These are phyloP conservation scores for Suillus subalutaceus DNA, from an alignment of 768 basidiomycete species.

Conservation along the genomic window DNA sequence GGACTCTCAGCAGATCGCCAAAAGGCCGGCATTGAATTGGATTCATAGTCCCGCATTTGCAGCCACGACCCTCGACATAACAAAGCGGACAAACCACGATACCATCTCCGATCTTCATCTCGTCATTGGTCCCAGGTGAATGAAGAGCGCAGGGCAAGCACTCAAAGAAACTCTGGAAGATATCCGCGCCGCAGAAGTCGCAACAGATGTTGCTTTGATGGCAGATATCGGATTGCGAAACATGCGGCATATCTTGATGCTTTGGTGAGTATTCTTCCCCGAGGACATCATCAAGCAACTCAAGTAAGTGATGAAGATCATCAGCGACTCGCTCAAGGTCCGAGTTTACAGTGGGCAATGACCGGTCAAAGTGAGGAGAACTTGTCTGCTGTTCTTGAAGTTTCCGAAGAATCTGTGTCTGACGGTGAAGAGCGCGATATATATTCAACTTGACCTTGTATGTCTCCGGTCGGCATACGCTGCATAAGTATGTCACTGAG, in stretches of 20 bases:
- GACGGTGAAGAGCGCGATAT: constrained; percentile 52
- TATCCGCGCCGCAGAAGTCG: constrained; percentile 81
- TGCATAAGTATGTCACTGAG: constrained; percentile 30
- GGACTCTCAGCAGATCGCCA: constrained; percentile 43
- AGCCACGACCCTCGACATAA: constrained; percentile 79
- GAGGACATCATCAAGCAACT: constrained; percentile 51
- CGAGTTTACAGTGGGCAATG: background rate
- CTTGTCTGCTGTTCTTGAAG: constrained; percentile 6
- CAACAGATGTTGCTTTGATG: constrained; percentile 47
- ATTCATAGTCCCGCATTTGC: constrained; percentile 61
- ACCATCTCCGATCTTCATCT: constrained; percentile 41
- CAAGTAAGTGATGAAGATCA: constrained; percentile 41
- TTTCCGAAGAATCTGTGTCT: constrained; percentile 24
- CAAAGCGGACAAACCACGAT: constrained; percentile 69
- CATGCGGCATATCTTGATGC: constrained; percentile 31
- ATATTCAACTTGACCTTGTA: constrained; percentile 75
- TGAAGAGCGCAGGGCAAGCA: constrained; percentile 52
- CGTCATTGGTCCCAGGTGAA: constrained; percentile 13
- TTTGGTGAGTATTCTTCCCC: constrained; percentile 45
- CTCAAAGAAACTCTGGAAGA: constrained; percentile 83
- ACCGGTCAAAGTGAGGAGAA: background rate
- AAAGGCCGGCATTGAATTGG: constrained; percentile 62
- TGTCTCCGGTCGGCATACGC: constrained; percentile 79
- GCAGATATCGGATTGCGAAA: constrained; percentile 25
- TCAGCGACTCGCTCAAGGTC: constrained; percentile 11